Evolutionary conservation across 2,329 filamentous ascomycete species (phyloP), one percentile per base, ranked within the genome.

Genomic region (Passalora sequoiae): DNA sequence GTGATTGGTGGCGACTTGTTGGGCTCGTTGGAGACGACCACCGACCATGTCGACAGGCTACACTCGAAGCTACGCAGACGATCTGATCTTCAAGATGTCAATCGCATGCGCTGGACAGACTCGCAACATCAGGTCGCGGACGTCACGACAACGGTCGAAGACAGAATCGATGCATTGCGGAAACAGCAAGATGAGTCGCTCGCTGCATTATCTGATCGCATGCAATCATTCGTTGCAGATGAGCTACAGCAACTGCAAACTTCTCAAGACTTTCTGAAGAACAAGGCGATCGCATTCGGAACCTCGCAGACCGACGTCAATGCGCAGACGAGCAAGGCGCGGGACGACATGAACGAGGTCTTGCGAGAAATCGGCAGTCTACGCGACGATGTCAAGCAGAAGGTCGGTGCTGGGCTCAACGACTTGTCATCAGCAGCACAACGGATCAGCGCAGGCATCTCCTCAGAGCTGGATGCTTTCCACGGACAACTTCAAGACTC

Each of bases 321-420:
- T 41, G 71, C 77, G 30, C 81, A 85, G 57, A 84, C 81, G 43
- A 72, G 76, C 17, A 72, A 75, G 49, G 84, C 88, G 2, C 86
- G 84, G 58, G 81, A 89, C 36, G 84, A 89, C 44, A 89, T 96
- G 86, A 89, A 96, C 57, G 73, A 78, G n/a, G 83, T 95, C 1
- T 74, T 98, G 7, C 86, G 92, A 58, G 91, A 94, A 62, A 95
- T 97, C 63, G 89, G 89, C 62, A 80, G 78, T n/a, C 74, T 97
- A 17, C 80, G 91, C 16, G 86, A 95, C 62, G 83, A 86, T 40
- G 87, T 97, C 39, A 96, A 96, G 70, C 73, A 78, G 37, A 84
- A 84, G 49, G 86, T 97, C 36, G 86, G 87, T 2, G 82, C 89
- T 59, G 91, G 89, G 6, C 72, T 97, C 31, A 83, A 87, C 57